Evolutionary conservation across 179 eudicot genomes (phyloP).

Genomic region (Corrigiola litoralis): DNA sequence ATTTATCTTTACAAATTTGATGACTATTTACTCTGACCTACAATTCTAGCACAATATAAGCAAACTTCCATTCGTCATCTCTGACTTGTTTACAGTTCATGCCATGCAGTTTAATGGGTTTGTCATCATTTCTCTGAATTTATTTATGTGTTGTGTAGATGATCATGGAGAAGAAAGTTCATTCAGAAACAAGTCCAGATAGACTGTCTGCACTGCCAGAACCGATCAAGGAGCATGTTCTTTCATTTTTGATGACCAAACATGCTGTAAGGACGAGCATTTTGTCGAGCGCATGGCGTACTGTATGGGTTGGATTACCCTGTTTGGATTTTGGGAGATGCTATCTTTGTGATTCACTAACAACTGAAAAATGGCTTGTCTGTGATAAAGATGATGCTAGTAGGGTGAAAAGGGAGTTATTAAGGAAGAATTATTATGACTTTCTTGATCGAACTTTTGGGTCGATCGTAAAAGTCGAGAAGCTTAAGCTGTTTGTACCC

Average conservation of each 20-base stretch:
- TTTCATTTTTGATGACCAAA: conserved; percentile 1
- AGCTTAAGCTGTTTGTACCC: conserved; percentile 1
- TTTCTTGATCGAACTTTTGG: conserved; percentile 11
- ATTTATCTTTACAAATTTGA: too few species aligned
- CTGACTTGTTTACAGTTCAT: too few species aligned
- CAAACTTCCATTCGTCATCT: too few species aligned
- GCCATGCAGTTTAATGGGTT: too few species aligned
- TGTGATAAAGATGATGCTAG: neutral
- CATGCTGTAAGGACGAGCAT: neutral
- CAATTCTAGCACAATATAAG: too few species aligned
- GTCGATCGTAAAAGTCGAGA: conserved; percentile 2
- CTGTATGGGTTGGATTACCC: conserved; percentile 1
- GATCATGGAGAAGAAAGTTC: conserved; percentile 4
- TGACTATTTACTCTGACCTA: too few species aligned
- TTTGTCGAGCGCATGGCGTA: conserved; percentile 12
- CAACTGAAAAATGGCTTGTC: neutral
- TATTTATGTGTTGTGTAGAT: too few species aligned
- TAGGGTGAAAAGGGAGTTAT: neutral
- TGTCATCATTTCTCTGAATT: neutral
- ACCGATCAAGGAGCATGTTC: neutral
- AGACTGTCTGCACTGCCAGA: conserved; percentile 10
- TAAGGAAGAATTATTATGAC: neutral
- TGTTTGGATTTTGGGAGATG: neutral
- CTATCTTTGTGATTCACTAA: too few species aligned
- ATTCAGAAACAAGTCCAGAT: neutral